phyloP scores from a whole-genome alignment of 2,329 filamentous ascomycete genomes.

The Talaromyces sp. region DNA sequence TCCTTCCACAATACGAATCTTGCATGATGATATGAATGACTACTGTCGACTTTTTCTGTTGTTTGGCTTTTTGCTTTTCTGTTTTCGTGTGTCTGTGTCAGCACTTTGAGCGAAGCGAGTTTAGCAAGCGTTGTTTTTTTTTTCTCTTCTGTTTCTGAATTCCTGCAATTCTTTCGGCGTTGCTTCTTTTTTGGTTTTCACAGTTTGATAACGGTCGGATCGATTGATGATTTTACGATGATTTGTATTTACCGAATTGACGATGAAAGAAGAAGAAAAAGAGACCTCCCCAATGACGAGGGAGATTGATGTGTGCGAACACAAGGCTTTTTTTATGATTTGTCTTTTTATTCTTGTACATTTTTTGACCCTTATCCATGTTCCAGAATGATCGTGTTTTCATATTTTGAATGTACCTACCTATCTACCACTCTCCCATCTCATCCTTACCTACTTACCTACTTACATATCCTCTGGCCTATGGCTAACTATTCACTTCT shows the following conservation, averaged over 20 bases:
- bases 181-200: neutral
- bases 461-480: neutral
- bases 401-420: conserved; percentile 6
- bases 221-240: conserved; percentile 8
- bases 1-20: conserved; percentile 10
- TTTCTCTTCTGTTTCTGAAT: neutral
- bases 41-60: neutral
- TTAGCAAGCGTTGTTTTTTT: conserved; percentile 10
- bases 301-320: conserved; percentile 10
- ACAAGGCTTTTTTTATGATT: neutral
- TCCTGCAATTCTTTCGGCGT: neutral
- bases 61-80: conserved; percentile 4
- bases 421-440: neutral
- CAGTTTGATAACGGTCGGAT: neutral
- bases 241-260: neutral
- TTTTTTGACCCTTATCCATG: neutral
- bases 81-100: conserved; percentile 7
- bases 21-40: conserved; percentile 18
- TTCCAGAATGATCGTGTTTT: conserved; percentile 5
- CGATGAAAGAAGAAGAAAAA: neutral
- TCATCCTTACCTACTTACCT: neutral
- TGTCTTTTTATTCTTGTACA: conserved; percentile 1
- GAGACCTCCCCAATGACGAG: neutral
- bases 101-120: conserved; percentile 20
- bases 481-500: neutral